phyloP scores from a whole-genome alignment of 768 basidiomycete species.

The Exsudoporus frostii region DNA sequence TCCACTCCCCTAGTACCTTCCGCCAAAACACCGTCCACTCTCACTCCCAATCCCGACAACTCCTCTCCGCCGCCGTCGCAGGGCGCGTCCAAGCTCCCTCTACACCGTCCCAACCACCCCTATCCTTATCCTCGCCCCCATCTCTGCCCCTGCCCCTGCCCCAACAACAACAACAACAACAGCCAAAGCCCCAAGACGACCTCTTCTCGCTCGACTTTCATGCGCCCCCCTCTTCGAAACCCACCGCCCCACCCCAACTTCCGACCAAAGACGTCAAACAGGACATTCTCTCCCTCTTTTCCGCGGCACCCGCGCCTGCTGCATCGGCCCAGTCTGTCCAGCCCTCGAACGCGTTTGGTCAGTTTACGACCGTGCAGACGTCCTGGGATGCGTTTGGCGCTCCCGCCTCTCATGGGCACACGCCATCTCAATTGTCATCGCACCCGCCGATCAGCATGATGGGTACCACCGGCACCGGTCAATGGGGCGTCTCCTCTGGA shows the following conservation, averaged over 20 bases:
- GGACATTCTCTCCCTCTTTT: conserved; percentile 83
- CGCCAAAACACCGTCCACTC: conserved; percentile 13
- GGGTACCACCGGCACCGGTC: conserved; percentile 49
- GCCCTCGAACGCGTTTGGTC: conserved; percentile 34
- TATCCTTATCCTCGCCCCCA: neutral
- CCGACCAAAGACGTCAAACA: conserved; percentile 74
- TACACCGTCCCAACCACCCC: neutral
- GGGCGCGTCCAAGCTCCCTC: conserved; percentile 16
- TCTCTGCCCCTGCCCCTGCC: neutral
- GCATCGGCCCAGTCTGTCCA: conserved; percentile 24
- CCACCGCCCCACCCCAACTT: conserved; percentile 24
- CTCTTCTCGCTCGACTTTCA: conserved; percentile 88
- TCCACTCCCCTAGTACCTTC: conserved; percentile 22
- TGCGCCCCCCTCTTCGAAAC: conserved; percentile 40
- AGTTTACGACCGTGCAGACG: conserved; percentile 30
- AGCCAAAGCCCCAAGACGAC: conserved; percentile 47
- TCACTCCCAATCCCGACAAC: conserved; percentile 27
- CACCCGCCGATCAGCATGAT: conserved; percentile 49
- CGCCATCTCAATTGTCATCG: neutral
- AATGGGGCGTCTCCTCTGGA: conserved; percentile 67
- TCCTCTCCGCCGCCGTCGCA: conserved; percentile 39
- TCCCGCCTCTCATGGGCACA: neutral
- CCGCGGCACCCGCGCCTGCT: conserved; percentile 37
- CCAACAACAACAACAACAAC: neutral
- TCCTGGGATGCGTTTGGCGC: conserved; percentile 26